Conservation (phyloP, 257 asterid genomes). For the Solanum sejunctum region DNA sequence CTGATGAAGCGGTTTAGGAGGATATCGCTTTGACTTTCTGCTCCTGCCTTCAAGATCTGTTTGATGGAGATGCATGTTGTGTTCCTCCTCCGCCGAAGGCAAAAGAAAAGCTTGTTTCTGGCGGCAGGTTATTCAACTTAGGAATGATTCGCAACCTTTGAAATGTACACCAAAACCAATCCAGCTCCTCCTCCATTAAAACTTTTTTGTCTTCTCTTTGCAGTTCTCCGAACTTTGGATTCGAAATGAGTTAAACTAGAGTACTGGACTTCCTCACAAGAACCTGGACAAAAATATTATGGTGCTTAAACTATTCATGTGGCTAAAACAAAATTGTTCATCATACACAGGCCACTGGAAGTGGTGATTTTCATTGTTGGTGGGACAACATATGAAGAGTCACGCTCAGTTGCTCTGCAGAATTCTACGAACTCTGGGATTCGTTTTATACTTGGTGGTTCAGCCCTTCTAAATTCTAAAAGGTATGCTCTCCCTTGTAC, state of each 20-base stretch:
- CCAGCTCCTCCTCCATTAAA: not conserved
- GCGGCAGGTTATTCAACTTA: not conserved
- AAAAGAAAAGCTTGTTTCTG: not conserved
- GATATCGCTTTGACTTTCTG: not conserved
- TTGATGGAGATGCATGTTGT: not conserved
- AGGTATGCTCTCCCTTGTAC: conserved; percentile 28
- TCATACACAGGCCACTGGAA: conserved; percentile 66
- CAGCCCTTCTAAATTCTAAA: conserved; percentile 76
- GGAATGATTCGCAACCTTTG: not conserved
- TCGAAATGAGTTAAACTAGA: not conserved
- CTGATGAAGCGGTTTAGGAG: not conserved
- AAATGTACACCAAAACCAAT: not conserved
- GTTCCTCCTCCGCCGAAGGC: not conserved
- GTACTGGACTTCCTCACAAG: not conserved
- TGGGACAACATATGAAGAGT: conserved; percentile 96
- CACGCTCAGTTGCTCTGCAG: conserved; percentile 73
- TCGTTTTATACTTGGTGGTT: conserved; percentile 92
- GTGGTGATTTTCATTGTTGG: conserved; percentile 85
- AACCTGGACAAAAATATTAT: not conserved
- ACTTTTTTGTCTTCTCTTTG: not conserved
- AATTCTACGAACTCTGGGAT: conserved; percentile 75
- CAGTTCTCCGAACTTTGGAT: not conserved
- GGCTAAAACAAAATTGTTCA: not conserved
- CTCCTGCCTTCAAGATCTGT: not conserved
- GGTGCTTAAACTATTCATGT: not conserved